Evolutionary conservation across 495 filamentous ascomycete genomes (phyloP), one percentile per base, ranked within the genome.

Genomic region (Cercophora sp.): DNA sequence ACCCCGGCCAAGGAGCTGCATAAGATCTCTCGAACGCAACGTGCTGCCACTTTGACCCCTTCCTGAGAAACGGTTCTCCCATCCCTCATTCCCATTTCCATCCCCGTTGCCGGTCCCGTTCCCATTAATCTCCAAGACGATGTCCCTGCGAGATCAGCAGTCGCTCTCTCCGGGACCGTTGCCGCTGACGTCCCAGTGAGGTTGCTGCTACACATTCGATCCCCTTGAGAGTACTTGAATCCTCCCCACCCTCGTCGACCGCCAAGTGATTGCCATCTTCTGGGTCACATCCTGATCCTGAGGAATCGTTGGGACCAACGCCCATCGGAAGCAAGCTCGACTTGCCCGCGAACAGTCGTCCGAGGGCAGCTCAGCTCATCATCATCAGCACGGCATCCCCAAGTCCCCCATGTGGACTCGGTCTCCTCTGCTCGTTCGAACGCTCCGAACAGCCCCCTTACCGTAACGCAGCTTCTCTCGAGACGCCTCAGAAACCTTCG

Each of bases 1-100:
- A 52, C 46, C 48, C 52, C 22, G 27, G 52, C 41, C 52, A 15
- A 39, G 24, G 36, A 60, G 47, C 58, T 56, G 58, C 53, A 56
- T 56, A 51, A 51, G 41, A 57, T 51, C 54, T 54, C 22, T 56
- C 48, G 39, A 44, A 49, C 47, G 32, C 47, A 13, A 29, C 3
- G 37, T 36, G 48, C 54, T 51, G 24, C 31, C 43, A 42, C 44
- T 32, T 45, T 26, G 37, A 19, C 50, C 45, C 31, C 34, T 49
- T 54, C 34, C 32, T n/a, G 23, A 29, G 26, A 34, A 19, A 47
- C 43, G 43, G 25, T 18, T 27, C 4, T 36, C 34, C 24, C 42
- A n/a, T n/a, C n/a, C n/a, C n/a, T n/a, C n/a, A n/a, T n/a, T n/a
- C n/a, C n/a, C n/a, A n/a, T n/a, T n/a, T n/a, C 48, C 40, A 40